A percentile compares a stretch with the other conserved stretches of the same genome.
Conservation (phyloP, 345 rosid genomes). For the Brassica incana region DNA sequence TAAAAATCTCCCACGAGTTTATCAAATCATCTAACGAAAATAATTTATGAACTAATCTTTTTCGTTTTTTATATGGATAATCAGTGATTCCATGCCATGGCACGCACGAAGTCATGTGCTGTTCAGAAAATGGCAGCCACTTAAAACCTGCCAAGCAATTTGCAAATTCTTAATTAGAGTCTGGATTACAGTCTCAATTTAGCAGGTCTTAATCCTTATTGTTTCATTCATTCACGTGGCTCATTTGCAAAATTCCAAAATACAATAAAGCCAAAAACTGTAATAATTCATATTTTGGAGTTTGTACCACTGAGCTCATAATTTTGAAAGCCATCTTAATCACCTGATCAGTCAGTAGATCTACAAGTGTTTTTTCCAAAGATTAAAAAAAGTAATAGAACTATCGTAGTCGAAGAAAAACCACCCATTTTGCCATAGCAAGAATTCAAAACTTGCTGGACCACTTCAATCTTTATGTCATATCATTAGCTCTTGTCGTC, state of each 20-base stretch:
- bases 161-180: background rate
- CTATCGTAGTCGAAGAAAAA: slow-evolving; percentile 3
- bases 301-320: background rate
- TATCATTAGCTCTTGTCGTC: slow-evolving; percentile 43
- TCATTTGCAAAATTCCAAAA: slow-evolving; percentile 2
- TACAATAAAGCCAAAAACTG: background rate
- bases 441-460: slow-evolving; percentile 31
- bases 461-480: slow-evolving; percentile 34
- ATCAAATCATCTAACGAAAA: background rate
- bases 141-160: background rate
- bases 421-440: background rate
- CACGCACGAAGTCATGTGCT: slow-evolving; percentile 32
- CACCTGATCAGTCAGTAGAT: slow-evolving; percentile 4
- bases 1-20: background rate
- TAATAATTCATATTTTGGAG: background rate
- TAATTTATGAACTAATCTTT: background rate
- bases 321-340: background rate
- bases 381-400: background rate
- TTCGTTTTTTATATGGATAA: background rate
- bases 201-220: background rate
- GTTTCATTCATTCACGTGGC: background rate
- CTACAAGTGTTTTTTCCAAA: background rate
- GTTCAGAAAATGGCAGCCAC: slow-evolving; percentile 15
- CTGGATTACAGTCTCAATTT: background rate
- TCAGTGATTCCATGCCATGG: slow-evolving; percentile 18